Conservation (phyloP, 75 land plant species). For the Gnetum montanum region DNA sequence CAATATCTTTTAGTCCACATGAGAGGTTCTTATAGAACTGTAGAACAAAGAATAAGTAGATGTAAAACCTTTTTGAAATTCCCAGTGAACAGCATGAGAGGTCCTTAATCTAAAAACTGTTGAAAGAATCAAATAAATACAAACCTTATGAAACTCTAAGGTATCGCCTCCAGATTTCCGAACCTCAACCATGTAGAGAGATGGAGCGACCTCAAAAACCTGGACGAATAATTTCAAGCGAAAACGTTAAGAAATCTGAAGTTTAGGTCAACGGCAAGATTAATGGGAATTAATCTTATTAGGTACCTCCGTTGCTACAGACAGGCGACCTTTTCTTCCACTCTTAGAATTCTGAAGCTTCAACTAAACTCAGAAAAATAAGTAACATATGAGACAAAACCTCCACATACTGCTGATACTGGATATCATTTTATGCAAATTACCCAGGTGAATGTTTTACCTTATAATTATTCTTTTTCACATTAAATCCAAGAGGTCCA, state of each 20-base stretch:
- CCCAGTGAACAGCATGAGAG: background rate
- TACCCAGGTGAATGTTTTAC: constrained; percentile 2
- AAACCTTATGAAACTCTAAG: constrained; percentile 85
- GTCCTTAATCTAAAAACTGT: background rate
- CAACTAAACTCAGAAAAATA: constrained; percentile 40
- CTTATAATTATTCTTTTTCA: constrained; percentile 50
- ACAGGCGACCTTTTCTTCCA: constrained; percentile 89
- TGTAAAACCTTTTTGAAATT: background rate
- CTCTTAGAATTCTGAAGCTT: constrained; percentile 46
- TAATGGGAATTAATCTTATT: background rate
- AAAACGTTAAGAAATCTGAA: background rate
- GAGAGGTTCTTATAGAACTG: constrained; percentile 84
- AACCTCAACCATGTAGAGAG: constrained; percentile 84
- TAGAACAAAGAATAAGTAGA: constrained; percentile 4
- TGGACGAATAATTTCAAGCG: no score
- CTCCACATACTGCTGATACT: background rate
- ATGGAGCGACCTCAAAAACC: constrained; percentile 99
- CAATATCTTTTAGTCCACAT: constrained; percentile 62
- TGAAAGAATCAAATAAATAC: background rate
- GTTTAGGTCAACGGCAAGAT: background rate
- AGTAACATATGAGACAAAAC: background rate
- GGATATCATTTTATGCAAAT: background rate
- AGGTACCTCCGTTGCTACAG: constrained; percentile 90
- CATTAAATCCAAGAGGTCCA: constrained; percentile 59
- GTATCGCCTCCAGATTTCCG: constrained; percentile 94